phyloP scores from a whole-genome alignment of 1,284 basidiomycete genomes.

The Rhodotorula sp. region DNA sequence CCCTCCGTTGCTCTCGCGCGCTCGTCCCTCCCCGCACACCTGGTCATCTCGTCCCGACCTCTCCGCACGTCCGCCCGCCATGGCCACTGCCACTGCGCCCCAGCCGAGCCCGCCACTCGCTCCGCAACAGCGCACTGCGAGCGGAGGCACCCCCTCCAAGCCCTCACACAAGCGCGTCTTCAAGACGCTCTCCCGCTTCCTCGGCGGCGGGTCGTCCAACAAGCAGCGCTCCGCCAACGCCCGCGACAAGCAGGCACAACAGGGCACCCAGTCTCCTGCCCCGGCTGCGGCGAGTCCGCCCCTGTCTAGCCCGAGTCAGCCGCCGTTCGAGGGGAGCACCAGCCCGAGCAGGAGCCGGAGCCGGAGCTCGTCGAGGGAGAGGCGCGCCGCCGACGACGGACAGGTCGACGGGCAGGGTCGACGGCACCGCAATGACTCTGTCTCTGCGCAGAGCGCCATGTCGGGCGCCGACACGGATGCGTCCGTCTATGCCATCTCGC shows the following conservation, averaged over 20 bases:
- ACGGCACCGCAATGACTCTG: not conserved
- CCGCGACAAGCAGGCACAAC: not conserved
- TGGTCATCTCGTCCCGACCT: not conserved
- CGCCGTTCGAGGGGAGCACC: not conserved
- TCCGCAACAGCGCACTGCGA: not conserved
- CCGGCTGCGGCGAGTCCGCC: no score
- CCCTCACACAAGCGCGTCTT: constrained; percentile 15
- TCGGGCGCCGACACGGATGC: constrained; percentile 44
- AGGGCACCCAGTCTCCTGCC: no score
- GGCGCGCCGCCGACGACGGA: not conserved
- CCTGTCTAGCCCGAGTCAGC: not conserved
- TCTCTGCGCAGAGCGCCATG: constrained; percentile 4
- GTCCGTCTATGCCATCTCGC: constrained; percentile 41
- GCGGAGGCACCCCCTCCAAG: not conserved
- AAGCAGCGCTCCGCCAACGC: constrained; percentile 15
- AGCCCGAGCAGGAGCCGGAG: constrained; percentile 1
- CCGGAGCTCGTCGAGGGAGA: not conserved
- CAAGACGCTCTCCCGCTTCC: constrained; percentile 27
- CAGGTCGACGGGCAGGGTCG: not conserved
- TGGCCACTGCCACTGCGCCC: not conserved
- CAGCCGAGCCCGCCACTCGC: not conserved
- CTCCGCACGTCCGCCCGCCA: not conserved
- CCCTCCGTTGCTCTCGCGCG: no score
- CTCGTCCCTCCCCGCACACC: not conserved
- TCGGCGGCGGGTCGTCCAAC: constrained; percentile 12